A percentile compares a stretch with the other conserved stretches of the same genome.
phyloP scores from a whole-genome alignment of 176 grass and related monocot genomes.

The Carex scoparia region DNA sequence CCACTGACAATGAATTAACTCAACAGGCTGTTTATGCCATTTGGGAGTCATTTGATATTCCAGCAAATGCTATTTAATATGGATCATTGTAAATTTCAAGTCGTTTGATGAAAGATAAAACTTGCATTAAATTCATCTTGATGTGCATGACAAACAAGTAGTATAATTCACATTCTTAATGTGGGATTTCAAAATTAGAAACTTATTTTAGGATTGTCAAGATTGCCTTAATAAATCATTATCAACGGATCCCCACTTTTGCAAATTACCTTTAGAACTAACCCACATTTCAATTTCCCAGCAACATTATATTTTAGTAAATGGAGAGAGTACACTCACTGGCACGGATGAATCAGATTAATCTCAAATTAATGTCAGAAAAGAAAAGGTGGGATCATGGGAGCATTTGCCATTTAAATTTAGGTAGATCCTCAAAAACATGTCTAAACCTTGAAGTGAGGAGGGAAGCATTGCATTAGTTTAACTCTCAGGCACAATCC shows the following conservation, averaged over 20 bases:
- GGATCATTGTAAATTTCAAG: not conserved
- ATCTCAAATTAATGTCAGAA: not conserved
- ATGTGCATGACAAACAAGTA: not conserved
- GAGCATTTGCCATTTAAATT: not conserved
- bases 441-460: slow-evolving; percentile 80
- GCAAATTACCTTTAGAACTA: not conserved
- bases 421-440: not conserved
- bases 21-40: not conserved
- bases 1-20: not conserved
- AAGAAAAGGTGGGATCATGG: not conserved
- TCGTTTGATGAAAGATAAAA: not conserved
- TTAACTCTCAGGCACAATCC: slow-evolving; percentile 89
- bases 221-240: not conserved
- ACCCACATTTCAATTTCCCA: not conserved
- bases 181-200: not conserved
- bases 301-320: not conserved
- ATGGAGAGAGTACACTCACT: not conserved
- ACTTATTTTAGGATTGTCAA: not conserved
- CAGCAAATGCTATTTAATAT: not conserved
- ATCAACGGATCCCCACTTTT: not conserved
- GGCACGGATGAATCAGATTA: not conserved
- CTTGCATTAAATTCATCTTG: not conserved
- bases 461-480: slow-evolving; percentile 81
- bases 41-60: not conserved
- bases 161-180: not conserved